Evolutionary conservation across 352 stramenopile genomes (phyloP), one percentile per base, ranked within the genome.

Genomic region (Phytophthora chlamydospora): DNA sequence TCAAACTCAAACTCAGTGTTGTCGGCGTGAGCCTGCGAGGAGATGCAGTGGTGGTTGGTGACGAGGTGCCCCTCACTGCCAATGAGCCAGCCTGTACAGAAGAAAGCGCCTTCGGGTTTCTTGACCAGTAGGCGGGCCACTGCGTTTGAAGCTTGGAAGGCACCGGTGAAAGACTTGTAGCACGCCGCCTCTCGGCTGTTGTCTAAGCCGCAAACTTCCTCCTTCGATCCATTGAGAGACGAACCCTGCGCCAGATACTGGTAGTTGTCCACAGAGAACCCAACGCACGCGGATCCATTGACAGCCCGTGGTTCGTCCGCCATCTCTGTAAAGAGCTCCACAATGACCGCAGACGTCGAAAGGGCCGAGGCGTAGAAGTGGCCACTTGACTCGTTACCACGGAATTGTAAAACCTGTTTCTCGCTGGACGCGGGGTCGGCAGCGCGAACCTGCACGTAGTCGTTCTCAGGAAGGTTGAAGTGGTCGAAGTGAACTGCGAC

Each of bases 1-100:
- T 63, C 45, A 43, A 94, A 90, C 55, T 94, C 83, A 39, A 85
- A 82, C 40, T 91, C 66, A 1, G 76, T 88, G 55, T 74, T 75
- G n/a, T 17, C 67, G 6, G 85, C 85, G 32, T 88, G 42, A 17
- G 29, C 40, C 38, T 70, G 58, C 13, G 51, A 70, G 6, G 53
- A 63, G 43, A 94, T 91, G 60, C 85, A 94, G 58, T 94, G 85
- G 38, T 91, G 56, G 67, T 94, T 94, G 31, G 85, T 93, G 27
- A 94, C 55, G 34, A 91, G 31, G 55, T 94, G 83, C 11, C 82
- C 83, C 35, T 93, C 80, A 47, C 72, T 87, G 27, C 85, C 85
- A 19, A 91, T 24, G 3, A 94, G 59, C 80, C 79, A 94, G 10
- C 85, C 85, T 6, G 80, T 91, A 50, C 85, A 94, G 51, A 86